phyloP scores from a whole-genome alignment of 768 basidiomycete species.

The Phanerodontia chrysosporium region DNA sequence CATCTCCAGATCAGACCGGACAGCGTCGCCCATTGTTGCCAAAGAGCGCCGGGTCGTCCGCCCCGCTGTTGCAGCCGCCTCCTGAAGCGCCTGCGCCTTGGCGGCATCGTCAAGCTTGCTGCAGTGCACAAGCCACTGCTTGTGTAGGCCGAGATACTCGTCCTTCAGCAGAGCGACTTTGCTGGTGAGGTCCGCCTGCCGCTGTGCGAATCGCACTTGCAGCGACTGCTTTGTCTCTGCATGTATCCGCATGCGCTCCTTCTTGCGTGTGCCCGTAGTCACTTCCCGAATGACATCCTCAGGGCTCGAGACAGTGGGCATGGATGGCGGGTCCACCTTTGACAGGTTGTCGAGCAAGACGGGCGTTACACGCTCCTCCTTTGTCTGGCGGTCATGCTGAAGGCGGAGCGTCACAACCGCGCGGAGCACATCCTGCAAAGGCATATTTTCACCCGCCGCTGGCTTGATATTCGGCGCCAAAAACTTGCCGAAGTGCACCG shows the following conservation, averaged over 20 bases:
- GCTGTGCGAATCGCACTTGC: conserved; percentile 49
- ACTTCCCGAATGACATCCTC: conserved; percentile 48
- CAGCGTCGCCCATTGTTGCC: conserved; percentile 76
- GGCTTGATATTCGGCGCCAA: background rate
- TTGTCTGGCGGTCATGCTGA: conserved; percentile 54
- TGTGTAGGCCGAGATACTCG: conserved; percentile 67
- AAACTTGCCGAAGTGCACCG: background rate
- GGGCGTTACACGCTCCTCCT: conserved; percentile 58
- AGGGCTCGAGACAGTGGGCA: conserved; percentile 29
- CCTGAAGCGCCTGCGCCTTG: conserved; percentile 40
- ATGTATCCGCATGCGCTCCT: conserved; percentile 35
- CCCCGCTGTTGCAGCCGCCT: conserved; percentile 37
- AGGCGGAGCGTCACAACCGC: conserved; percentile 60
- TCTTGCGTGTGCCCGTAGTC: conserved; percentile 31
- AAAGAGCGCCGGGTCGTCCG: conserved; percentile 73
- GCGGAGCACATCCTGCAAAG: conserved; percentile 57
- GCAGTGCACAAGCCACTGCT: conserved; percentile 72
- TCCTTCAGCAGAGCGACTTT: conserved; percentile 55
- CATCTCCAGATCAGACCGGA: conserved; percentile 94
- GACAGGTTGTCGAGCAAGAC: conserved; percentile 58
- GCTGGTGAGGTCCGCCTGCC: conserved; percentile 43
- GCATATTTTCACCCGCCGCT: conserved; percentile 23
- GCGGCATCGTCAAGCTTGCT: conserved; percentile 59
- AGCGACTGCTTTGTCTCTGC: conserved; percentile 43
- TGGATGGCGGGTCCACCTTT: conserved; percentile 31